Conservation (phyloP, 2,329 filamentous ascomycete species). For the Arthrinium phaeospermum region DNA sequence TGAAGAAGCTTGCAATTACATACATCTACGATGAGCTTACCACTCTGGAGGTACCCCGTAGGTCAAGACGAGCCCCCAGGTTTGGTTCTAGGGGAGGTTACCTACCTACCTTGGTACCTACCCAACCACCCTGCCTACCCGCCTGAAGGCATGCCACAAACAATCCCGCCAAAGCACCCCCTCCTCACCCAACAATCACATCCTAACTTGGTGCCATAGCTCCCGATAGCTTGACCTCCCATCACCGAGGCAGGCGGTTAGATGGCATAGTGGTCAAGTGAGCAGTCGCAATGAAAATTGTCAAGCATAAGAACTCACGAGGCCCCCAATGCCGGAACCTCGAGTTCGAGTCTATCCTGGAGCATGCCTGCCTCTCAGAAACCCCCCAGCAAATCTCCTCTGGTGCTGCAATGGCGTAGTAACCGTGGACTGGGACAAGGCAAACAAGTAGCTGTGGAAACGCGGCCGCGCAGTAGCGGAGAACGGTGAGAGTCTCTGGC, state of each 20-base stretch:
- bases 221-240: neutral
- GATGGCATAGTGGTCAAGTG: neutral
- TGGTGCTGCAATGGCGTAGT: neutral
- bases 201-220: neutral
- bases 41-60: neutral
- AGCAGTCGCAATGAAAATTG: neutral
- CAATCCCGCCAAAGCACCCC: neutral
- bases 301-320: neutral
- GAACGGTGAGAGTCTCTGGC: slow-evolving; percentile 5
- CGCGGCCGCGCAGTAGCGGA: slow-evolving; percentile 11
- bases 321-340: neutral
- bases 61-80: neutral
- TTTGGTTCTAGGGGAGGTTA: neutral
- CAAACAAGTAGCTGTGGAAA: slow-evolving; percentile 5
- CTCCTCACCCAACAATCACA: neutral
- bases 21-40: neutral
- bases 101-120: neutral
- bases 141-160: neutral
- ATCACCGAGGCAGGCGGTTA: neutral
- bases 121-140: neutral
- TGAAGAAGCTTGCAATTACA: neutral
- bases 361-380: neutral
- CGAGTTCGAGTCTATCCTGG: neutral
- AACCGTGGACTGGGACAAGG: slow-evolving; percentile 1
- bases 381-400: neutral